Conservation (phyloP, 345 rosid genomes). For the Excoecaria cochinchinensis region DNA sequence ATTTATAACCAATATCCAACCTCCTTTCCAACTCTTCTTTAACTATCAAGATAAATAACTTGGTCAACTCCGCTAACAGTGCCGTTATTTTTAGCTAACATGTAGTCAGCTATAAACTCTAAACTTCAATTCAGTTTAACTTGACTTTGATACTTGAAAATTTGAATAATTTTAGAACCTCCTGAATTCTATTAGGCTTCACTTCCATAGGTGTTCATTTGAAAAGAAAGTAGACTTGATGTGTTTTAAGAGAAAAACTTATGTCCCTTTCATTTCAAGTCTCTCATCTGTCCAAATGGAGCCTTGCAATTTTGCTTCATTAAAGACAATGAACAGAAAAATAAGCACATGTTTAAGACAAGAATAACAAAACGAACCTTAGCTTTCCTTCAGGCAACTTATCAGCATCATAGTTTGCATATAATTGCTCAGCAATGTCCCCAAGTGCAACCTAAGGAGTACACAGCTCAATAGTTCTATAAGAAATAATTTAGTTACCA, state of each 20-base stretch:
- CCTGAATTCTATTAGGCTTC: not conserved
- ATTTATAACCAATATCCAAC: not conserved
- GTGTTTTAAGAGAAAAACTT: not conserved
- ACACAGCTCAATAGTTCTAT: slow-evolving; percentile 5
- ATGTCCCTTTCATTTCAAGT: not conserved
- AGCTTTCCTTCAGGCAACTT: slow-evolving; percentile 75
- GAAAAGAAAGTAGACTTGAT: too few relatives aligned
- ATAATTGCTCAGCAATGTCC: slow-evolving; percentile 68
- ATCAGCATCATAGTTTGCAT: slow-evolving; percentile 62
- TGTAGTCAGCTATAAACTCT: not conserved
- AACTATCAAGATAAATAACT: not conserved
- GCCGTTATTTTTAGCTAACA: not conserved
- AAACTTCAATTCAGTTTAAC: not conserved
- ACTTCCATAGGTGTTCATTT: too few relatives aligned
- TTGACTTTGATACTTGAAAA: not conserved
- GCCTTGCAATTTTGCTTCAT: not conserved
- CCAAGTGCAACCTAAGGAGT: slow-evolving; percentile 79
- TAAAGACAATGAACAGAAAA: not conserved
- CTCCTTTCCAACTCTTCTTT: not conserved
- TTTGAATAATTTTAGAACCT: not conserved
- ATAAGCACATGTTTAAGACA: not conserved
- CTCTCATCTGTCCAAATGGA: not conserved
- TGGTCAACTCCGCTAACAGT: not conserved
- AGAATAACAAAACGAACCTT: slow-evolving; percentile 44
- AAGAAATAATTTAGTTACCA: slow-evolving; percentile 5